Base-by-base conservation (phyloP, 2,329 filamentous ascomycete genomes). In the Fusarium lyarnte region DNA sequence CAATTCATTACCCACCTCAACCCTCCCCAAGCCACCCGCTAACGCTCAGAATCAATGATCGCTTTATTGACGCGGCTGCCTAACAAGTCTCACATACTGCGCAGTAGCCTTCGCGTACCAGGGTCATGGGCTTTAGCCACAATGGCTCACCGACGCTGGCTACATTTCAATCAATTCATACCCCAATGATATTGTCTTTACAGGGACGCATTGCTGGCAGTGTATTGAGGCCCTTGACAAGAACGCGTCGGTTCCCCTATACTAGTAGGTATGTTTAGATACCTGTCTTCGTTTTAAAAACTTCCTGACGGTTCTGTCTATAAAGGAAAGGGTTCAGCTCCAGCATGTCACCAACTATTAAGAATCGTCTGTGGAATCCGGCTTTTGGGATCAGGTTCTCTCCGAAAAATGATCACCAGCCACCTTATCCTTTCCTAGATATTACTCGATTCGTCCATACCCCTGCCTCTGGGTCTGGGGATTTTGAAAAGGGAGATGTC, bases 61-160 rank as follows among this genome's bases (percentile, higher is more conserved):
- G 51, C 69, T 74, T 54, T 65, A 61, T 67, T 54, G 73, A 78
- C 78, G 79, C 74, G 77, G 79, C 66, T 81, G 79, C 80, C 80
- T 81, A 58, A 72, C 16, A 66, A 42, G 65, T 66, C 53, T 58
- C 33, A 63, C 49, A 67, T 67, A 66, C 66, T 61, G 73, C 43
- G 62, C 33, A 27, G 49, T 52, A 52, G 49, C 19, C 23, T 38
- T 25, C 33, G 64, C 38, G 68, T 70, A 69, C 66, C 62, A 73
- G 60, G 62, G 73, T 51, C 60, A 77, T 78, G 76, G 43, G 72
- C 65, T 49, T 72, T 72, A 69, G 69, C 69, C 72, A 66, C 60
- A 59, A 78, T 78, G 76, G 76, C 69, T 45, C 54, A 65, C 59
- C 62, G 63, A 58, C 69, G 51, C 55, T 77, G 68, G 66, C 66